phyloP scores from a whole-genome alignment of 106 monocot species.

The Acanthochlamys bracteata region DNA sequence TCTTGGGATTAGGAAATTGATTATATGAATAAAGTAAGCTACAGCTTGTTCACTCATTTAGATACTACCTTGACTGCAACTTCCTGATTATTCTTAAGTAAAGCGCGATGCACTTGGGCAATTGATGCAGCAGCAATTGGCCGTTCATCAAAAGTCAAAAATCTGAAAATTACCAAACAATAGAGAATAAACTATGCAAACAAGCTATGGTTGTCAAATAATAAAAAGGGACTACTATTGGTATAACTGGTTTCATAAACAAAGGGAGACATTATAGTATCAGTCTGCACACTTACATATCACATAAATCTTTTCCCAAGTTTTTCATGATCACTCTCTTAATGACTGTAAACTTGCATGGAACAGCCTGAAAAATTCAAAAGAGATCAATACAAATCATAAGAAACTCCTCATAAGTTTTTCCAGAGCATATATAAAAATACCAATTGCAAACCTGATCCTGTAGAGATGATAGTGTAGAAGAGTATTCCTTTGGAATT shows the following conservation, averaged over 20 bases:
- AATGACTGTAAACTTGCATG: conserved; percentile 55
- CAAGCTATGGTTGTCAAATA: not conserved
- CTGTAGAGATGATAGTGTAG: conserved; percentile 78
- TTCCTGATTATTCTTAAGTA: conserved; percentile 65
- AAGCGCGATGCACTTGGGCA: conserved; percentile 89
- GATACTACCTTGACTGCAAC: conserved; percentile 79
- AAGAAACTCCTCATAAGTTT: not conserved
- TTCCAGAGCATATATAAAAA: not conserved
- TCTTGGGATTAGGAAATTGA: too few relatives aligned
- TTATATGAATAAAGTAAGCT: too few relatives aligned
- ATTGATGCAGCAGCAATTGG: conserved; percentile 99
- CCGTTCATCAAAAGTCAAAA: conserved; percentile 74
- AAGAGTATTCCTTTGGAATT: conserved; percentile 90
- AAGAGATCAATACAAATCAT: conserved; percentile 4
- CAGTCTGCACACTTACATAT: conserved; percentile 40
- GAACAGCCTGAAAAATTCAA: conserved; percentile 54
- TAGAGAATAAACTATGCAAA: not conserved
- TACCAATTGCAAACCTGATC: conserved; percentile 50
- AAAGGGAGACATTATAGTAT: too few relatives aligned
- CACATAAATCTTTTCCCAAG: conserved; percentile 54
- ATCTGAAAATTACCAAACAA: conserved; percentile 35
- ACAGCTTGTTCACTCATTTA: too few relatives aligned
- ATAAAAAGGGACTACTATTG: too few relatives aligned
- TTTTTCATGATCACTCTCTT: conserved; percentile 56
- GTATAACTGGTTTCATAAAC: too few relatives aligned